A percentile compares a stretch with the other conserved stretches of the same genome.
These are phyloP conservation scores for Pleurotus sapidus DNA, from an alignment of 768 basidiomycete species.

Conservation along the genomic window DNA sequence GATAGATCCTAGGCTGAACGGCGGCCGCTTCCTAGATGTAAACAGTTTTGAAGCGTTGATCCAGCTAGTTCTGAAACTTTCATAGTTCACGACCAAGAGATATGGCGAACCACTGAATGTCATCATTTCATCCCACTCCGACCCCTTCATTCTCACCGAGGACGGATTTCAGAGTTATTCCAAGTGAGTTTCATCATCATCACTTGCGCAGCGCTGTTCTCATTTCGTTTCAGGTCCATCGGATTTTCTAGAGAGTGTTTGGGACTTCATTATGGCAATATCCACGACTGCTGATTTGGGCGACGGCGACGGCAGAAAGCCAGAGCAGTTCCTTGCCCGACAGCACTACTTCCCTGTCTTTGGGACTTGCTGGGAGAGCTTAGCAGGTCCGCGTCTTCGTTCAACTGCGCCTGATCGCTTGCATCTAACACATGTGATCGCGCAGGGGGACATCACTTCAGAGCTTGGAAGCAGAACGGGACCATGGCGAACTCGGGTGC, in stretches of 20 bases:
- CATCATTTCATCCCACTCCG: constrained; percentile 75
- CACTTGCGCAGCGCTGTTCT: background rate
- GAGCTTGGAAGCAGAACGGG: constrained; percentile 89
- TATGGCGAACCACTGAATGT: constrained; percentile 84
- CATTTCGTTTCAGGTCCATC: constrained; percentile 52
- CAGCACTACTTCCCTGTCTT: constrained; percentile 76
- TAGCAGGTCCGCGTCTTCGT: constrained; percentile 45
- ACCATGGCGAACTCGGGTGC: constrained; percentile 67
- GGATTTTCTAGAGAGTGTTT: constrained; percentile 84
- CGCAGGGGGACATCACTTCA: constrained; percentile 82
- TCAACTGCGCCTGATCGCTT: background rate
- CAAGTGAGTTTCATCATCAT: constrained; percentile 38
- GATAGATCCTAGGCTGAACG: constrained; percentile 69
- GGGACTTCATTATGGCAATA: constrained; percentile 67
- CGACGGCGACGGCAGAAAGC: constrained; percentile 71
- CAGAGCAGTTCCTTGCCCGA: constrained; percentile 69
- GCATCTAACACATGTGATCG: too few species aligned
- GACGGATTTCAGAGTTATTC: constrained; percentile 66
- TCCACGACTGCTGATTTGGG: constrained; percentile 82
- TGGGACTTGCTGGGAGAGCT: constrained; percentile 89
- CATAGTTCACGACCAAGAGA: constrained; percentile 60
- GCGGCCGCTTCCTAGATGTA: constrained; percentile 78
- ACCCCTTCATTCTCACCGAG: constrained; percentile 78
- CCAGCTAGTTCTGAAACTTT: constrained; percentile 1
- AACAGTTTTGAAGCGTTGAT: constrained; percentile 17